Conservation (phyloP, 108 stramenopile genomes). For the Parmales sp. region DNA sequence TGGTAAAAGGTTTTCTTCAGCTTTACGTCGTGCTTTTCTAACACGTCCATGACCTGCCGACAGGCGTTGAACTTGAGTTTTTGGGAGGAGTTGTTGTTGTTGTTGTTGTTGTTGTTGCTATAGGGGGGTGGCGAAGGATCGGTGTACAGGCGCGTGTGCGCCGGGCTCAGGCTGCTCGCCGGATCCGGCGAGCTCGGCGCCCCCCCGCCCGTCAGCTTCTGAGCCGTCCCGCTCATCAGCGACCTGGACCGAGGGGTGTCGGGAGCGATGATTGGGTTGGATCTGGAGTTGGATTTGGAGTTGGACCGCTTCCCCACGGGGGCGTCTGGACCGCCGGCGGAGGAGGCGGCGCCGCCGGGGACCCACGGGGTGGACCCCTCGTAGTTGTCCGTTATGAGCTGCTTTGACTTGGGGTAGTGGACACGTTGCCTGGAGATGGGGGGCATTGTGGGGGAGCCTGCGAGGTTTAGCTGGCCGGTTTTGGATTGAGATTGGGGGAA, state of each 20-base stretch:
- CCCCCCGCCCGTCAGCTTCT: not conserved
- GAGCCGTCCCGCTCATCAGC: not conserved
- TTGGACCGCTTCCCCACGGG: not conserved
- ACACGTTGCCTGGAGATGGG: not conserved
- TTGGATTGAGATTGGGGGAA: not conserved
- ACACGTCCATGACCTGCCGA: conserved; percentile 1
- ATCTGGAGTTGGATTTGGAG: no score
- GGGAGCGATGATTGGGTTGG: not conserved
- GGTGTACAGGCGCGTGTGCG: not conserved
- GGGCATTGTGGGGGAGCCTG: not conserved
- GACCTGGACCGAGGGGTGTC: not conserved
- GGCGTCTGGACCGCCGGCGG: not conserved
- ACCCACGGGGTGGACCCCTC: not conserved
- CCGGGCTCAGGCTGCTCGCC: not conserved
- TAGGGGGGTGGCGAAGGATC: not conserved
- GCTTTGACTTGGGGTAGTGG: not conserved
- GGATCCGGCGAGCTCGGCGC: not conserved
- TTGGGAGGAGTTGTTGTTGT: not conserved
- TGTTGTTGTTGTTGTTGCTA: not conserved
- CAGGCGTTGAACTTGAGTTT: not conserved
- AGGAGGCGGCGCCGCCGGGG: no score
- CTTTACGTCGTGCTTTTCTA: conserved; percentile 7
- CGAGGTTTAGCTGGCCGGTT: no score
- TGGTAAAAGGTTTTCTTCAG: conserved; percentile 7
- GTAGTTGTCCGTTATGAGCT: not conserved